A percentile compares a stretch with the other conserved stretches of the same genome.
Conservation (phyloP, 257 asterid species). For the Solanum corneliomulleri region DNA sequence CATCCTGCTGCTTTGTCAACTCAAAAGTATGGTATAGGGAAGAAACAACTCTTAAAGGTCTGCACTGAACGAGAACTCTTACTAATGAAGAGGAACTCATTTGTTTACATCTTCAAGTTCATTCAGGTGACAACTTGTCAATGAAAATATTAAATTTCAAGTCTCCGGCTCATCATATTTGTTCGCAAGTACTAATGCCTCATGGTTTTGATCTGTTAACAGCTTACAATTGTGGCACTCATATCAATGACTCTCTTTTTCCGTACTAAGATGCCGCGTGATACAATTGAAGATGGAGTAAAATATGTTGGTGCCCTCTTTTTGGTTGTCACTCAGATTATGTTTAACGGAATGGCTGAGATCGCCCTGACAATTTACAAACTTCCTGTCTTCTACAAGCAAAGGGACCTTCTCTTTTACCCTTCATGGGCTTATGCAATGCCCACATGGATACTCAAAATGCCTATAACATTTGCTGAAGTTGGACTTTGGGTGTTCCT, state of each 20-base stretch:
- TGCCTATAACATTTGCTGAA: conserved; percentile 28
- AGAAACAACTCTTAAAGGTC: conserved; percentile 20
- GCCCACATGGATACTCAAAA: conserved; percentile 24
- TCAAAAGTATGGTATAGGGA: conserved; percentile 16
- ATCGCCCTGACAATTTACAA: conserved; percentile 20
- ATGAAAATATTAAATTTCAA: not conserved
- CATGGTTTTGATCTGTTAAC: not conserved
- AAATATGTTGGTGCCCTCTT: conserved; percentile 18
- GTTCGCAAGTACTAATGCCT: not conserved
- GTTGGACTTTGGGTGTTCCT: conserved; percentile 10
- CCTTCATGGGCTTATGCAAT: conserved; percentile 43
- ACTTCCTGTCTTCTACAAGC: conserved; percentile 46
- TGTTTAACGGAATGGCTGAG: conserved; percentile 35
- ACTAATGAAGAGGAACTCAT: conserved; percentile 47
- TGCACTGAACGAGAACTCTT: conserved; percentile 22
- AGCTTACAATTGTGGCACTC: conserved; percentile 10
- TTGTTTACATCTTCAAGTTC: conserved; percentile 19
- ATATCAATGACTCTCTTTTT: conserved; percentile 25
- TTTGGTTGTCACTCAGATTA: not conserved
- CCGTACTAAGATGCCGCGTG: conserved; percentile 24
- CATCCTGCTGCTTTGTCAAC: conserved; percentile 41
- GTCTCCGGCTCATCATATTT: not conserved
- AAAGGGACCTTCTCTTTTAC: conserved; percentile 28
- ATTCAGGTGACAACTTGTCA: not conserved
- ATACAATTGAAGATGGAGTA: conserved; percentile 13